Percentiles rank a stretch among this genome's conserved stretches.
phyloP scores from a whole-genome alignment of 148 eudicot species.

The Silene uniflora region DNA sequence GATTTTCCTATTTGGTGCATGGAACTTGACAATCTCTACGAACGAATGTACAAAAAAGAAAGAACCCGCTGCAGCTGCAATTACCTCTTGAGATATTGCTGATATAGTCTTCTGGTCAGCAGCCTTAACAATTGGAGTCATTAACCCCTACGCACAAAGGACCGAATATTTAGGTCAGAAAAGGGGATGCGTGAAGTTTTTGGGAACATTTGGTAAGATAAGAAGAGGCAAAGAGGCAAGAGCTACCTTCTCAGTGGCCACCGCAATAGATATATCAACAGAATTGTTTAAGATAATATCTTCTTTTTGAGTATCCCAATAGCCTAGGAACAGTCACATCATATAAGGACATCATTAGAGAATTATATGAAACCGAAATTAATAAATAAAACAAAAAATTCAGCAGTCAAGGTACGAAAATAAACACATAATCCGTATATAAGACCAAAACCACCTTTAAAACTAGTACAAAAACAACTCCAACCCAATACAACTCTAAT shows the following conservation, averaged over 20 bases:
- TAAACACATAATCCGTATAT: background rate
- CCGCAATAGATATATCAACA: slow-evolving; percentile 94
- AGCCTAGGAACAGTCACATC: slow-evolving; percentile 47
- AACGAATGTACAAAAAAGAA: slow-evolving; percentile 10
- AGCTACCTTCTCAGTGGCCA: slow-evolving; percentile 93
- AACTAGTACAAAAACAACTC: background rate
- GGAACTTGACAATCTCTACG: background rate
- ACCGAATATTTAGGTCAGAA: slow-evolving; percentile 14
- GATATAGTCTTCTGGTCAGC: slow-evolving; percentile 98
- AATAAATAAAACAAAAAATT: background rate
- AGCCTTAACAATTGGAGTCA: slow-evolving; percentile 88
- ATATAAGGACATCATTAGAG: slow-evolving; percentile 9
- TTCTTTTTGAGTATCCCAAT: slow-evolving; percentile 71
- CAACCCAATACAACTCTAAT: background rate
- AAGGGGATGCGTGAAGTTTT: background rate
- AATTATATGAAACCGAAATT: background rate
- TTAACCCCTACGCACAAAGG: slow-evolving; percentile 65
- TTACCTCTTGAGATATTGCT: slow-evolving; percentile 84
- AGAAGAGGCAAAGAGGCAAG: background rate
- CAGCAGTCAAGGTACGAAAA: background rate
- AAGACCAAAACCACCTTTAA: background rate
- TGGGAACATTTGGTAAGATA: background rate
- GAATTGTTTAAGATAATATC: slow-evolving; percentile 57
- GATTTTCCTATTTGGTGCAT: background rate
- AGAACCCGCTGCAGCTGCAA: background rate